These are phyloP conservation scores for Leccinellum luteum DNA, from an alignment of 768 basidiomycete genomes.

Conservation along the genomic window DNA sequence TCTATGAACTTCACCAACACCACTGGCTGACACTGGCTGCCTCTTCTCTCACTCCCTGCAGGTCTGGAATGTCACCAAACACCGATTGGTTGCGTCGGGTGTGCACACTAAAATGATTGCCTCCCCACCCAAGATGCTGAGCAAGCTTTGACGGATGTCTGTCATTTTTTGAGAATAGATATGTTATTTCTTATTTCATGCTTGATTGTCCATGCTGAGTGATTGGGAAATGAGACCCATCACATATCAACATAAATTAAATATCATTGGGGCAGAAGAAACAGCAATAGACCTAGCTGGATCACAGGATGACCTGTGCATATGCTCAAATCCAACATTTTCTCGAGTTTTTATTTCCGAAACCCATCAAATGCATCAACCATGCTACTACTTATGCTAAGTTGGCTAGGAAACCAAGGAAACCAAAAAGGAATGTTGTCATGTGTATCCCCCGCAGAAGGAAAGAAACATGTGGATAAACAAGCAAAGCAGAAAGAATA, in stretches of 20 bases:
- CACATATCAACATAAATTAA: too few species aligned
- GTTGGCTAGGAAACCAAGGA: not conserved
- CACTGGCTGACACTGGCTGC: not conserved
- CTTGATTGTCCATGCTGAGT: too few species aligned
- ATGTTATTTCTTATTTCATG: not conserved
- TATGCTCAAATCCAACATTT: not conserved
- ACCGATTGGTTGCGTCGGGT: conserved; percentile 52
- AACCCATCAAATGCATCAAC: not conserved
- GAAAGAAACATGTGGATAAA: conserved; percentile 1
- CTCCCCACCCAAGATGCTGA: conserved; percentile 22
- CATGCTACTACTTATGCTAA: not conserved
- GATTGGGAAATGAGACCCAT: too few species aligned
- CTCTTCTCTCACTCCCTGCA: conserved; percentile 17
- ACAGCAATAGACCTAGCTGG: too few species aligned
- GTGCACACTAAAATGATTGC: conserved; percentile 56
- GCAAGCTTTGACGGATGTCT: conserved; percentile 14
- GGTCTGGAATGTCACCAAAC: conserved; percentile 57
- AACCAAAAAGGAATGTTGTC: conserved; percentile 8
- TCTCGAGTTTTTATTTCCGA: not conserved
- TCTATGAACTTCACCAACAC: not conserved
- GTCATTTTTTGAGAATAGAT: conserved; percentile 3
- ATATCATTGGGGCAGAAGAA: too few species aligned
- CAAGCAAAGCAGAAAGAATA: not conserved
- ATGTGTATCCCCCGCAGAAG: conserved; percentile 6
- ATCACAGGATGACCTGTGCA: too few species aligned